Evolutionary conservation across 148 eudicot genomes (phyloP), one percentile per base, ranked within the genome.

Genomic region (Rhododendron williamsianum): DNA sequence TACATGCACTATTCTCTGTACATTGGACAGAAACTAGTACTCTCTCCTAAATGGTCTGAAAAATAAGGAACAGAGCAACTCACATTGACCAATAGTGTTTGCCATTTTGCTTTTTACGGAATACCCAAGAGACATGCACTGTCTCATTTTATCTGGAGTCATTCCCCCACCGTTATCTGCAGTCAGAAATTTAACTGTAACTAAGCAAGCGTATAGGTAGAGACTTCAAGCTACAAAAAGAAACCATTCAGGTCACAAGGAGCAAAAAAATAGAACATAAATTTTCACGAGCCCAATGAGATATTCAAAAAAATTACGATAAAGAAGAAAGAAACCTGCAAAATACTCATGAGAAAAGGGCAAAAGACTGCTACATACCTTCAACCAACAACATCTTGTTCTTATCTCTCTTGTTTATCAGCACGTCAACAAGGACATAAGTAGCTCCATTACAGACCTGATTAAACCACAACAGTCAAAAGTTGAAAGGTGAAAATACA

Each of bases 141-240:
- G 90, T 15, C 98, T 89, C 92, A 95, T 87, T 86, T 89, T 91
- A 35, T 92, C 91, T 3, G 94, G 95, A 76, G 85, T 86, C 98
- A 95, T 95, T 81, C 98, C 98, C 81, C 98, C 98, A 41, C 98
- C 96, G 85, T 95, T 88, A 88, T 95, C 98, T 94, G 85, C 76
- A 85, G n/a, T 76, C 18, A 86, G 52, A 78, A 25, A 19, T 36
- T 54, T 36, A 77, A 58, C 10, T 19, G 51, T 30, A 13, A 72
- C 43, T 72, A 60, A 83, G 84, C 21, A 65, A 65, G n/a, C 9
- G 18, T 45, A 11, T 30, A 23, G 67, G 51, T 65, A 43, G 5
- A 60, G 19, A 21, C 15, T 43, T 43, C 56, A 25, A 33, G 84
- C 77, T 45, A 27, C 72, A 48, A 82, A 69, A 4, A 82, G 25